Conservation (phyloP, 768 basidiomycete genomes). For the Mrakia blollopis region DNA sequence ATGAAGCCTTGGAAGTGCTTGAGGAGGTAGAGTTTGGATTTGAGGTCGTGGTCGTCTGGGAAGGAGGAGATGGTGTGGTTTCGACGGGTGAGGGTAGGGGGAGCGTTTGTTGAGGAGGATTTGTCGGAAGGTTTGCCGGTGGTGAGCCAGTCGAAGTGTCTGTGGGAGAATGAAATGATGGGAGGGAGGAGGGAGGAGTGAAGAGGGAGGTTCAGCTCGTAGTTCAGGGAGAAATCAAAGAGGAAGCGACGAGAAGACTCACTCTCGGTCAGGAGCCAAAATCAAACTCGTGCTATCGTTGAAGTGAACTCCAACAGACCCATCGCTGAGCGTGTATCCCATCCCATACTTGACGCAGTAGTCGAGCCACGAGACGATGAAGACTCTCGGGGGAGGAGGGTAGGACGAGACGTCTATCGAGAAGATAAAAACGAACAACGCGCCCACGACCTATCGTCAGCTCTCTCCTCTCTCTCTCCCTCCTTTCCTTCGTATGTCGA, state of each 20-base stretch:
- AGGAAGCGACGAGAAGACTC: constrained; percentile 41
- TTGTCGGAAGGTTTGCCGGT: constrained; percentile 53
- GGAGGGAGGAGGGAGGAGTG: neutral
- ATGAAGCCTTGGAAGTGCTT: constrained; percentile 94
- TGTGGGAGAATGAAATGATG: constrained; percentile 43
- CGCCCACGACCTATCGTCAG: neutral
- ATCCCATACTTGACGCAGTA: constrained; percentile 99
- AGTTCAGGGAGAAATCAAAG: no score
- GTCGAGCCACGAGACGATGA: constrained; percentile 98
- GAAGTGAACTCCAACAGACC: constrained; percentile 90
- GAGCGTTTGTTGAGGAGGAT: no score
- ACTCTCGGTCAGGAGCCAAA: constrained; percentile 81
- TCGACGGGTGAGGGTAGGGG: constrained; percentile 47
- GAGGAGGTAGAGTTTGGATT: constrained; percentile 84
- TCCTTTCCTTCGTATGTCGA: neutral
- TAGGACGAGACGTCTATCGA: constrained; percentile 9
- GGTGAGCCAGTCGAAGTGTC: constrained; percentile 84
- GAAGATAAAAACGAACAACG: neutral
- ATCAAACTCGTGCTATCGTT: constrained; percentile 89
- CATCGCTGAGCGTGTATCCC: constrained; percentile 95
- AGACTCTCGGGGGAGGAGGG: constrained; percentile 61
- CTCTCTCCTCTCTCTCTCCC: neutral
- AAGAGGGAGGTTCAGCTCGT: no score
- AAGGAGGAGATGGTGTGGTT: constrained; percentile 57
- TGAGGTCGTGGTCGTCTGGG: constrained; percentile 61